Evolutionary conservation across 306 rosid genomes (phyloP), one percentile per base, ranked within the genome.

Genomic region (Gynostemma pentaphyllum): DNA sequence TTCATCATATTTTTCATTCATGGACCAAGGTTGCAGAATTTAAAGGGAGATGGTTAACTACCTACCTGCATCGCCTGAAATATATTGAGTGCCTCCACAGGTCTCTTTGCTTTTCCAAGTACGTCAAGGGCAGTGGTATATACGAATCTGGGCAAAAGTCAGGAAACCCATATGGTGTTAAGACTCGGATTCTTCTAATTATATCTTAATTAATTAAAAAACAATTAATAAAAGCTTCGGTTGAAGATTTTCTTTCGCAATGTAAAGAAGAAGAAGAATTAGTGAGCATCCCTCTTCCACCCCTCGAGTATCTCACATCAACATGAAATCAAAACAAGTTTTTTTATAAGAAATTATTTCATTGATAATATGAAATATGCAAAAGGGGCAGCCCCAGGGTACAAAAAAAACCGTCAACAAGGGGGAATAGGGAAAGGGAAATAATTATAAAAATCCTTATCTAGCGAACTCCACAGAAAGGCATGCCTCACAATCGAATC

Each of bases 101-200:
- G 98, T 78, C 96, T 85, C 79, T 78, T 86, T 21, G 87, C 86
- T 81, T 82, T 92, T 73, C 96, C 89, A 71, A 92, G 92, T 69
- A 89, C 96, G 78, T 81, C 74, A 64, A 92, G 94, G 37, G 96
- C 94, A 75, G 96, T 82, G 7, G 91, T 84, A 66, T 85, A 88
- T 71, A 92, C 74, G 70, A 77, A 82, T 76, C 98, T 92, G 73
- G 65, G 69, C 26, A 59, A 48, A 45, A 15, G 34, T 59, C 19
- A 15, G 21, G 63, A 61, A 18, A 47, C 30, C 68, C 19, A 67
- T 3, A 23, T 49, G 21, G 70, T 62, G 63, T 7, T 34, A 57
- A 52, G 42, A 11, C 36, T 32, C 5, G 41, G 13, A 57, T 57
- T 52, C 37, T 34, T 59, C 48, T 22, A 59, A 37, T 22, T 39